These are phyloP conservation scores for Jaltomata sinuosa DNA, from an alignment of 257 asterid species.

Conservation along the genomic window DNA sequence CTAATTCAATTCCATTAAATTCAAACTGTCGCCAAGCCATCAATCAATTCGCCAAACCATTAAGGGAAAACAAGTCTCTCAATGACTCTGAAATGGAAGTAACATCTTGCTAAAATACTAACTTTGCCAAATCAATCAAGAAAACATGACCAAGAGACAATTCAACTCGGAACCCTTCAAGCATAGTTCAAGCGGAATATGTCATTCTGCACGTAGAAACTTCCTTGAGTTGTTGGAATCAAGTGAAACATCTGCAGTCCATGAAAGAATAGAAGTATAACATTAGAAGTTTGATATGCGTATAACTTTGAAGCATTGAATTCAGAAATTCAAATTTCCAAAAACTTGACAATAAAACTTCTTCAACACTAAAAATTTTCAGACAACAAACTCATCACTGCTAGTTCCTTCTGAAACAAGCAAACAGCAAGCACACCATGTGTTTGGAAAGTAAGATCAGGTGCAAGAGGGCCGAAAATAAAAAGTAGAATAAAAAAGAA, in stretches of 20 bases:
- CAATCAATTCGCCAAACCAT: background rate
- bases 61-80: background rate
- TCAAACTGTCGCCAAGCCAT: background rate
- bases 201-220: conserved; percentile 80
- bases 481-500: background rate
- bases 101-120: background rate
- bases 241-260: conserved; percentile 78
- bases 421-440: background rate
- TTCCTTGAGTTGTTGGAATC: conserved; percentile 83
- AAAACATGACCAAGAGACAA: background rate
- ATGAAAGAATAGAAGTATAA: background rate
- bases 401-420: background rate
- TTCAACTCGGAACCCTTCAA: conserved; percentile 14
- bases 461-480: background rate
- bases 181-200: conserved; percentile 90
- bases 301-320: background rate
- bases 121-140: conserved; percentile 11
- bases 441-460: background rate
- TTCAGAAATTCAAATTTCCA: background rate
- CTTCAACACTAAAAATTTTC: background rate
- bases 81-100: background rate
- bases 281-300: background rate
- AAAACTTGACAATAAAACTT: background rate
- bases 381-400: background rate
- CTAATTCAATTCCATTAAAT: background rate